phyloP scores from a whole-genome alignment of 2,329 filamentous ascomycete genomes.

The Immersiporthe knoxdaviesiana region DNA sequence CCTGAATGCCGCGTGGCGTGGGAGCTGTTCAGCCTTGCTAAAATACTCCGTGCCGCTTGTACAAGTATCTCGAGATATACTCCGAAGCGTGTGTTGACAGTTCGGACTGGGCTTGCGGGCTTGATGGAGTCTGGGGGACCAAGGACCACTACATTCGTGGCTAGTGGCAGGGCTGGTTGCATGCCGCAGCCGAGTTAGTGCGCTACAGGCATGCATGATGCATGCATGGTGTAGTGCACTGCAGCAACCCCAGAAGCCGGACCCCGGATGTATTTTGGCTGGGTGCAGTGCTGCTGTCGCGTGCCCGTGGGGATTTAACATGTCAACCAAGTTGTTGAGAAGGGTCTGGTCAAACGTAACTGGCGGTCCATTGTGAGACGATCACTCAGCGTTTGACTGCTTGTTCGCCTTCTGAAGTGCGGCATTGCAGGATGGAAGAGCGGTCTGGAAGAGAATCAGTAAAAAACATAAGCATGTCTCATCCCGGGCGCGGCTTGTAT shows the following conservation, averaged over 20 bases:
- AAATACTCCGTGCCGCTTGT: conserved; percentile 4
- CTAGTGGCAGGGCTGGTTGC: background rate
- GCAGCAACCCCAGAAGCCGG: background rate
- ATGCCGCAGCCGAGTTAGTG: background rate
- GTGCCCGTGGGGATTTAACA: background rate
- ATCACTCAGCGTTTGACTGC: background rate
- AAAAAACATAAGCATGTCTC: background rate
- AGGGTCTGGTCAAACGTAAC: background rate
- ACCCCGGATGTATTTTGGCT: background rate
- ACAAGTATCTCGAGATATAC: background rate
- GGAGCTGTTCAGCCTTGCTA: background rate
- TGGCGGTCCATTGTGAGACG: background rate
- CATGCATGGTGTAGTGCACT: conserved; percentile 6
- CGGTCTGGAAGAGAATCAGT: background rate
- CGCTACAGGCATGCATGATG: background rate
- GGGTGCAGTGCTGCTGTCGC: conserved; percentile 3
- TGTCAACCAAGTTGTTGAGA: background rate
- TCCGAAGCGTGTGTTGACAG: background rate
- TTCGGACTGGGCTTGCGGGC: background rate
- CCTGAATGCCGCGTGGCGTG: background rate
- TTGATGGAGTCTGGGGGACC: background rate
- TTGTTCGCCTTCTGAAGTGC: background rate
- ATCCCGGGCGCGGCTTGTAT: background rate
- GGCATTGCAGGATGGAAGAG: background rate
- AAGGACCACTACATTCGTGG: background rate